Conservation (phyloP, 129 eudicot genomes). For the Tagetes erecta region DNA sequence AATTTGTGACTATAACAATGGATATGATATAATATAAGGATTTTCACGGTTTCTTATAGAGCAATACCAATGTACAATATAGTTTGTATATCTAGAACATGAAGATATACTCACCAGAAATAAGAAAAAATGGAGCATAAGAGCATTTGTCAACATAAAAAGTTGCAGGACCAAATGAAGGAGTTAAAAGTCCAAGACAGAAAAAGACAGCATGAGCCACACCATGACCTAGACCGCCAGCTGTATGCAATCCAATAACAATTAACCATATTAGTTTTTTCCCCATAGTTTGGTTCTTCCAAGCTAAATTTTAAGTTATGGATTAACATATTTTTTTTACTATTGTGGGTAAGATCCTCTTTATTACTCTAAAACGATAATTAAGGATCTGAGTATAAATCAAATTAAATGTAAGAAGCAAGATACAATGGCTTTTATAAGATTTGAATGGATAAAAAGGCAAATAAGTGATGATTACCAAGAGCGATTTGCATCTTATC, state of each 20-base stretch:
- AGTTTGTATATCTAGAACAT: constrained; percentile 4
- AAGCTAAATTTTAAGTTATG: neutral
- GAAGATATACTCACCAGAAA: constrained; percentile 60
- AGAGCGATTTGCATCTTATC: constrained; percentile 99
- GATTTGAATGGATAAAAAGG: neutral
- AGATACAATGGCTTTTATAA: neutral
- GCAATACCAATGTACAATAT: constrained; percentile 8
- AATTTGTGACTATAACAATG: neutral
- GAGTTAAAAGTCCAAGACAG: constrained; percentile 91
- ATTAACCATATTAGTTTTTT: neutral
- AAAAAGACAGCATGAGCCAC: constrained; percentile 96
- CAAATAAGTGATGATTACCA: constrained; percentile 47
- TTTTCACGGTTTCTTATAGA: neutral
- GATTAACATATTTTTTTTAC: neutral
- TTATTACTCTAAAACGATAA: neutral
- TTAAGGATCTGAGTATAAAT: neutral
- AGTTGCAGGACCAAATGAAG: constrained; percentile 96
- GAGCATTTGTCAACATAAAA: constrained; percentile 89
- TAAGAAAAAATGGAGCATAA: constrained; percentile 78
- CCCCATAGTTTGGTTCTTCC: neutral
- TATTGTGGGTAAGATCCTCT: neutral
- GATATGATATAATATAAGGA: neutral
- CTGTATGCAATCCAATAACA: constrained; percentile 45
- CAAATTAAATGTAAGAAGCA: constrained; percentile 8
- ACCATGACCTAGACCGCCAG: constrained; percentile 98